Evolutionary conservation across 176 grass and related monocot genomes (phyloP).

Genomic region (Avena eriantha): DNA sequence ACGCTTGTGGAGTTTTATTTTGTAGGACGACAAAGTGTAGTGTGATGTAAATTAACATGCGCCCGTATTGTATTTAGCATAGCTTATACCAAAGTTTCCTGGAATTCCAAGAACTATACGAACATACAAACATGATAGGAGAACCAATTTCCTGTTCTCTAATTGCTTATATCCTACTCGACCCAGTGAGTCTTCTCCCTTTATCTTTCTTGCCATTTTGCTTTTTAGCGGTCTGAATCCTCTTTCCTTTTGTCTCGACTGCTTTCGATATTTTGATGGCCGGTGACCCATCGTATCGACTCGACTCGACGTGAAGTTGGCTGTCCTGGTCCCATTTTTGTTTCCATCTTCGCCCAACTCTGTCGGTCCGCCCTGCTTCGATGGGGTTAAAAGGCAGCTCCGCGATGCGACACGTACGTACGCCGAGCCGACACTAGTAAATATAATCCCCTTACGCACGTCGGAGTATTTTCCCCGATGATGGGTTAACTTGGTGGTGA

Average conservation of each 20-base stretch:
- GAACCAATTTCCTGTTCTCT: background rate
- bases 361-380: background rate
- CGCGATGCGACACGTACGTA: background rate
- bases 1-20: background rate
- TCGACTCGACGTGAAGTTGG: constrained; percentile 7
- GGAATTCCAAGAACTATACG: background rate
- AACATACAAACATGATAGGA: background rate
- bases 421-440: background rate
- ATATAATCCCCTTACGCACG: background rate
- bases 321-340: constrained; percentile 13
- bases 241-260: background rate
- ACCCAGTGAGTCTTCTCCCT: background rate
- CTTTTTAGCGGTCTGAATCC: constrained; percentile 6
- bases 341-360: background rate
- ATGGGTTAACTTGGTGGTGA: background rate
- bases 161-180: background rate
- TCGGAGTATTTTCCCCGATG: background rate
- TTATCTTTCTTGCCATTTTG: background rate
- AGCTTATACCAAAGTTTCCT: background rate
- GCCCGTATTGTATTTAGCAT: background rate
- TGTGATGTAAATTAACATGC: background rate
- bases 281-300: constrained; percentile 26
- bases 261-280: constrained; percentile 6
- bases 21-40: background rate
- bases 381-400: constrained; percentile 18